These are phyloP conservation scores for Sclerotinia glacialis DNA, from an alignment of 2,329 filamentous ascomycete genomes.

Conservation along the genomic window DNA sequence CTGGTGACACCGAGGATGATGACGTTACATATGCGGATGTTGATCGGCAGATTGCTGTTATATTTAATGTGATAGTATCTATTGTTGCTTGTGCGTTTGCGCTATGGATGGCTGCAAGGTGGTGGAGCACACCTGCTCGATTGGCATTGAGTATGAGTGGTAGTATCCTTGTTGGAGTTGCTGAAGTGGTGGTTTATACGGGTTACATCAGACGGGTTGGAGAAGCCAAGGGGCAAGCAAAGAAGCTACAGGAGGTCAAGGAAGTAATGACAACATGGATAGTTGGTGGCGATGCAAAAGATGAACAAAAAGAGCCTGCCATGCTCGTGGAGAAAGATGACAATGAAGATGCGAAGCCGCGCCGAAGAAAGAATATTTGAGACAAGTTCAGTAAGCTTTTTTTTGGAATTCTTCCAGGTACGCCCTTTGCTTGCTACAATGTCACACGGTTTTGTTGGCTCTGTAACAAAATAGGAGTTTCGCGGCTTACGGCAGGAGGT, in stretches of 20 bases:
- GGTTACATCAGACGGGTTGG: conserved; percentile 71
- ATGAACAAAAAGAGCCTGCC: conserved; percentile 23
- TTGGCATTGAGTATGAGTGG: conserved; percentile 70
- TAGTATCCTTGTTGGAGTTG: conserved; percentile 66
- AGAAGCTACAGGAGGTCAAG: conserved; percentile 60
- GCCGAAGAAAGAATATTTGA: conserved; percentile 17
- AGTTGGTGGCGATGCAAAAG: conserved; percentile 44
- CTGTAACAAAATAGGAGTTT: not conserved
- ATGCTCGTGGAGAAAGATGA: conserved; percentile 8
- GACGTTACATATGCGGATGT: conserved; percentile 69
- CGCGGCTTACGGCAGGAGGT: not conserved
- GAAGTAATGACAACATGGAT: conserved; percentile 72
- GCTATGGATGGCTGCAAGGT: conserved; percentile 73
- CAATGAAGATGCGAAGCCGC: conserved; percentile 14
- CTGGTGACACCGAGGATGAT: conserved; percentile 50
- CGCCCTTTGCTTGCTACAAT: not conserved
- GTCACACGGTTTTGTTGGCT: not conserved
- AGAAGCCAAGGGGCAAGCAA: conserved; percentile 64
- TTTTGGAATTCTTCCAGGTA: not conserved
- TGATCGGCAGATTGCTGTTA: conserved; percentile 76
- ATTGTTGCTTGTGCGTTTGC: conserved; percentile 75
- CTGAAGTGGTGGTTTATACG: conserved; percentile 74
- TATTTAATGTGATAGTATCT: conserved; percentile 86
- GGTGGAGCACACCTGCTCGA: conserved; percentile 70
- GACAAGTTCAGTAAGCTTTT: conserved; percentile 2